A percentile compares a stretch with the other conserved stretches of the same genome.
Evolutionary conservation across 768 basidiomycete genomes (phyloP).

Genomic region (Suillus subalutaceus): DNA sequence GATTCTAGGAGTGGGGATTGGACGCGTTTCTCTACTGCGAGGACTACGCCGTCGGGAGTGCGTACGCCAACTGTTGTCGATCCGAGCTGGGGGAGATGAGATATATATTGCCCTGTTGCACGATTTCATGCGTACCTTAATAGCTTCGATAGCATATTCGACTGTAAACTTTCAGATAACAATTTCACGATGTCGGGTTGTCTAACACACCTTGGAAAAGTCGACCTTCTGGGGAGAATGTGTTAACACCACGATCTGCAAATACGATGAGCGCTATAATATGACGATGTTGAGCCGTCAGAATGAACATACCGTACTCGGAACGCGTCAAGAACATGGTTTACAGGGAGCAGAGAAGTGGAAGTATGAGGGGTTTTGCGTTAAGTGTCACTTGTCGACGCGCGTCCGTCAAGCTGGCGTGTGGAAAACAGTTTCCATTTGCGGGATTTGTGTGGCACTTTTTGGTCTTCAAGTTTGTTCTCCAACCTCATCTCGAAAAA

Average conservation of each 20-base stretch:
- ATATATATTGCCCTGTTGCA: neutral
- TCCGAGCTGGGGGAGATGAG: conserved; percentile 67
- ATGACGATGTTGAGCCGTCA: neutral
- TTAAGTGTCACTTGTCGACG: conserved; percentile 39
- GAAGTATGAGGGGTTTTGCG: conserved; percentile 10
- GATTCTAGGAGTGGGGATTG: conserved; percentile 96
- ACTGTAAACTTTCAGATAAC: conserved; percentile 51
- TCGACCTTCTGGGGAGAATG: conserved; percentile 98
- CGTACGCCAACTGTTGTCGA: conserved; percentile 97
- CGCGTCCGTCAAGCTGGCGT: conserved; percentile 28
- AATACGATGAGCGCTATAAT: conserved; percentile 8
- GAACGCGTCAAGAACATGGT: conserved; percentile 92
- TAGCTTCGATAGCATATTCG: conserved; percentile 99
- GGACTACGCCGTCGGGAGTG: conserved; percentile 87
- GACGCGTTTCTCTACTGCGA: conserved; percentile 98
- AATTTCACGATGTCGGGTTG: conserved; percentile 3
- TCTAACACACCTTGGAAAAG: conserved; percentile 86
- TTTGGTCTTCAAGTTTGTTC: neutral
- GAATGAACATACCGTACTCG: conserved; percentile 71
- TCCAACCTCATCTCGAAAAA: neutral
- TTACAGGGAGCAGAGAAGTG: conserved; percentile 13
- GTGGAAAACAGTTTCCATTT: conserved; percentile 36
- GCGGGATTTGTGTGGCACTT: neutral
- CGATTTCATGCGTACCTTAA: conserved; percentile 65
- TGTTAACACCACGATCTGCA: conserved; percentile 95